Conservation (phyloP, 352 stramenopile species). For the Pythium monospermum region DNA sequence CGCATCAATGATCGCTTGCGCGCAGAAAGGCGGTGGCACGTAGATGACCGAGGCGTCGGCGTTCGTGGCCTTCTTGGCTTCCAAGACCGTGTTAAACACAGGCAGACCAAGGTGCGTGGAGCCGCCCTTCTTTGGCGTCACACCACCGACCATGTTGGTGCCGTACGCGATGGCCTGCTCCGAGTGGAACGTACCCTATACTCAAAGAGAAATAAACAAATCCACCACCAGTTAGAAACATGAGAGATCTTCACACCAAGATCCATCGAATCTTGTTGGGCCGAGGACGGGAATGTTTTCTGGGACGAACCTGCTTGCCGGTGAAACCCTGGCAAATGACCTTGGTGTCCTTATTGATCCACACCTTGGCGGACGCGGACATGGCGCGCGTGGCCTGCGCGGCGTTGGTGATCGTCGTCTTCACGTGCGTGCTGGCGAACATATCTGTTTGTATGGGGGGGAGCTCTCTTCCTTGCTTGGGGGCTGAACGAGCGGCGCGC, state of each 20-base stretch:
- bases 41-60: constrained; percentile 99
- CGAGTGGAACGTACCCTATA: constrained; percentile 97
- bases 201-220: constrained; percentile 1
- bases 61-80: constrained; percentile 83
- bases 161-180: constrained; percentile 99
- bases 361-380: constrained; percentile 98
- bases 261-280: neutral
- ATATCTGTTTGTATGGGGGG: constrained; percentile 20
- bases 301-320: constrained; percentile 93
- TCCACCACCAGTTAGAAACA: neutral
- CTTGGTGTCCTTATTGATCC: constrained; percentile 99
- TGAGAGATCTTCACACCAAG: no score
- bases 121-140: constrained; percentile 98
- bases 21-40: constrained; percentile 97
- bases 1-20: constrained; percentile 97
- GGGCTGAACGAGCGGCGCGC: constrained; percentile 1
- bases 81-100: constrained; percentile 97
- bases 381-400: constrained; percentile 57
- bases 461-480: neutral
- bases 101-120: constrained; percentile 95
- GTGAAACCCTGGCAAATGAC: constrained; percentile 99
- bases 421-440: constrained; percentile 50
- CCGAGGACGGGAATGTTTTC: neutral
- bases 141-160: constrained; percentile 99
- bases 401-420: constrained; percentile 33